A percentile compares a stretch with the other conserved stretches of the same genome.
phyloP scores from a whole-genome alignment of 2,329 filamentous ascomycete species.

The Colletotrichum caudatum region DNA sequence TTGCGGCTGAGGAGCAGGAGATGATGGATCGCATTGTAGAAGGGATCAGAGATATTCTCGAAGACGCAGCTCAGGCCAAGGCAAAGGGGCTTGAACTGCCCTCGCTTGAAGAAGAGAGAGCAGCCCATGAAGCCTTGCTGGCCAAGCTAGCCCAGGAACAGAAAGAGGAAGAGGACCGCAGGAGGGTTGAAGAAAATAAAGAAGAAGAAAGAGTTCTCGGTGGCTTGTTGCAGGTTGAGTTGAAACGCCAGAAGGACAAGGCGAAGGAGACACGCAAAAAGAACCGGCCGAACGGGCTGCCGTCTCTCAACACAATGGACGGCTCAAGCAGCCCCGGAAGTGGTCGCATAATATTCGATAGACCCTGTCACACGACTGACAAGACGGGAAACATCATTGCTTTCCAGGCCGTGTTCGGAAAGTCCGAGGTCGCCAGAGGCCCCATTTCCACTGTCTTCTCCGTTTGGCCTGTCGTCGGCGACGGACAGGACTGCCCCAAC shows the following conservation, averaged over 20 bases:
- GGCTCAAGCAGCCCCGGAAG: constrained; percentile 51
- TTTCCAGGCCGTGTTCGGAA: constrained; percentile 79
- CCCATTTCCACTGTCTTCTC: constrained; percentile 77
- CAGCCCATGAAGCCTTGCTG: constrained; percentile 80
- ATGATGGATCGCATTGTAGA: constrained; percentile 76
- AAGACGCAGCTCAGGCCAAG: constrained; percentile 85
- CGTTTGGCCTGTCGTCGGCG: constrained; percentile 74
- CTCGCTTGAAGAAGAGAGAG: constrained; percentile 89
- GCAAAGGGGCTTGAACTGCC: constrained; percentile 81
- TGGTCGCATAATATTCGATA: constrained; percentile 72
- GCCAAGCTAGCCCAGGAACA: constrained; percentile 70
- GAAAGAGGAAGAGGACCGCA: constrained; percentile 64
- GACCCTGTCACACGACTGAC: constrained; percentile 73
- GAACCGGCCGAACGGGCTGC: constrained; percentile 61
- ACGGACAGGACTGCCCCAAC: constrained; percentile 68
- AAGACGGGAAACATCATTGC: constrained; percentile 71
- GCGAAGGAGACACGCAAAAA: constrained; percentile 74
- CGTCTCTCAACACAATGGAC: constrained; percentile 49
- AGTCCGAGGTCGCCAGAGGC: constrained; percentile 73
- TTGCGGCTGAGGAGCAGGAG: constrained; percentile 65
- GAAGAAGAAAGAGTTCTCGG: constrained; percentile 79
- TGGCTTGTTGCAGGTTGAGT: constrained; percentile 78
- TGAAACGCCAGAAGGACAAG: constrained; percentile 74
- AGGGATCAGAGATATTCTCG: constrained; percentile 79
- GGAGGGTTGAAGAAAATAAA: constrained; percentile 66